These are phyloP conservation scores for Ophiostoma sp. DNA, from an alignment of 2,329 filamentous ascomycete species.

Conservation along the genomic window DNA sequence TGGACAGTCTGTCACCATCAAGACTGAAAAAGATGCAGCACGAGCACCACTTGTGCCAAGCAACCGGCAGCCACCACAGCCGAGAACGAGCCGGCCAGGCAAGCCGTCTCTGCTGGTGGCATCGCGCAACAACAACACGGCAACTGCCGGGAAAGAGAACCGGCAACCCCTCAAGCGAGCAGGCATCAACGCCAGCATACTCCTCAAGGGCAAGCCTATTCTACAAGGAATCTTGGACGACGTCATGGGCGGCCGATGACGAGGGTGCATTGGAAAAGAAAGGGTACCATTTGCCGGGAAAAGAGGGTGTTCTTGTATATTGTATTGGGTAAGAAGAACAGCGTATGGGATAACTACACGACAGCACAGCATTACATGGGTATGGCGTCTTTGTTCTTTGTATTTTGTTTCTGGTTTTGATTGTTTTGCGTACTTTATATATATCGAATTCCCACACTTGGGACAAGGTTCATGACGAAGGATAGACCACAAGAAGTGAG, in stretches of 20 bases:
- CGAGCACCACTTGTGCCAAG: neutral
- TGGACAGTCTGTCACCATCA: neutral
- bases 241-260: constrained; percentile 36
- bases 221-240: constrained; percentile 76
- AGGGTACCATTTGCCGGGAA: neutral
- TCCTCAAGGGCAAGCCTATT: constrained; percentile 63
- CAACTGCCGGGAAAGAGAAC: constrained; percentile 39
- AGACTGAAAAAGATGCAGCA: neutral
- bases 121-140: constrained; percentile 27
- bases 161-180: constrained; percentile 45
- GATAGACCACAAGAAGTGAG: too few species aligned
- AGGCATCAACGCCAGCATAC: constrained; percentile 54
- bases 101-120: constrained; percentile 10
- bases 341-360: neutral
- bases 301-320: neutral
- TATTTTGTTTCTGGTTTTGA: neutral
- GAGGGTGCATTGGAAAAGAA: neutral
- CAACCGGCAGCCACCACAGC: constrained; percentile 17
- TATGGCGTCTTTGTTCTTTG: constrained; percentile 5
- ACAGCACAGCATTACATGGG: neutral
- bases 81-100: neutral
- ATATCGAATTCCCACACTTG: too few species aligned
- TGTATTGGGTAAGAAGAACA: neutral
- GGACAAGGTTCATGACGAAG: too few species aligned
- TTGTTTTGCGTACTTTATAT: neutral